Base-by-base conservation (phyloP, 208 protist genomes). In the Leishmania mexicana region DNA sequence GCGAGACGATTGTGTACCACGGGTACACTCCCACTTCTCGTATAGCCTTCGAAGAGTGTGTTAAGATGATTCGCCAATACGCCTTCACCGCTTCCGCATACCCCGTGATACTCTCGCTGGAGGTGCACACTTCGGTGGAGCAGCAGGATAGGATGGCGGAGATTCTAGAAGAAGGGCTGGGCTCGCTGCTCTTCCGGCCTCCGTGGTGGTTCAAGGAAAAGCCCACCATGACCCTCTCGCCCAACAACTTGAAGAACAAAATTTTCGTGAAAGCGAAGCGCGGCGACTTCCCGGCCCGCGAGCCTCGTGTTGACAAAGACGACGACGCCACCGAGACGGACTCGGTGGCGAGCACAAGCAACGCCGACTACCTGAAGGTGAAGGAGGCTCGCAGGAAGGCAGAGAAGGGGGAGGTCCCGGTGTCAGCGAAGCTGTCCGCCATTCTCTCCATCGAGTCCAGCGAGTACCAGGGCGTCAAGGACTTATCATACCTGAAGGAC, bases 1-100 rank as follows among this genome's bases (percentile, higher is more conserved):
- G 87, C 24, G 88, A 96, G 78, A 94, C 93, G 11, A 87, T 97
- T 60, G 86, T 98, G 10, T 95, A 94, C 79, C 96, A 97, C 78
- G 93, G 94, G 45, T 82, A 96, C 87, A 98, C 94, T 3, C 72
- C 83, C 6, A 97, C 91, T 11, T 91, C 92, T 4, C 92, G 93
- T 67, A 96, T 97, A 78, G 13, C 79, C 49, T 96, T 98, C 58
- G 62, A 40, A 45, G 89, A 90, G 35, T 88, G 86, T 65, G 87
- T 97, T 35, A 73, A 87, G 40, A 60, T 75, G 2, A 96, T 98
- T 68, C 83, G 91, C 42, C 77, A 95, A 42, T 75, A 92, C 78
- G 91, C 92, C 47, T 97, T 98, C 77, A 67, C 70, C 15, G 65
- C 72, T 28, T 96, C 94, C 45, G 64, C 82, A 19, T 97, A 90